These are phyloP conservation scores for Corchorus capsularis DNA, from an alignment of 345 rosid species.

Conservation along the genomic window DNA sequence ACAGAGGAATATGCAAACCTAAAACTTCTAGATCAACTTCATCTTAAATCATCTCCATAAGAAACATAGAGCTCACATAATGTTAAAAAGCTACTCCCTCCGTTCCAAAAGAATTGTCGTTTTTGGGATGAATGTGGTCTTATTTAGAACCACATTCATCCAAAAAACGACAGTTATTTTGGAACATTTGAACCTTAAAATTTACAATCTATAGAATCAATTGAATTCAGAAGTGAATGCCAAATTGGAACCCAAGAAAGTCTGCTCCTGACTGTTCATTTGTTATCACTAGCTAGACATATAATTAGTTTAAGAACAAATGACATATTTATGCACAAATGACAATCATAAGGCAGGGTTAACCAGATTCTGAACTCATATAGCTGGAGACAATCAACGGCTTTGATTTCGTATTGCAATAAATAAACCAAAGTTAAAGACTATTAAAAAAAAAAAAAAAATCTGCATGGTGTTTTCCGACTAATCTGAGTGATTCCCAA, in stretches of 20 bases:
- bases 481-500: not conserved
- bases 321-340: not conserved
- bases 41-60: not conserved
- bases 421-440: not conserved
- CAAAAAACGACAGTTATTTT: no score
- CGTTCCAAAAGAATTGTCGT: no score
- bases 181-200: not conserved
- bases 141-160: no score
- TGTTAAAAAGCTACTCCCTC: not conserved
- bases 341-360: not conserved
- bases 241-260: not conserved
- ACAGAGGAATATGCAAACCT: not conserved
- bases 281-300: not conserved
- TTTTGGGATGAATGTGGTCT: no score
- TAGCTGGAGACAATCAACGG: not conserved
- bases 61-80: not conserved
- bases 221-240: not conserved
- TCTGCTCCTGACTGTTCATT: not conserved
- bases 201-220: not conserved
- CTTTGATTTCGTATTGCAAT: not conserved
- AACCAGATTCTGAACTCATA: not conserved
- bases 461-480: not conserved
- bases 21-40: not conserved
- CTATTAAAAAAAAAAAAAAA: not conserved
- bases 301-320: not conserved